These are phyloP conservation scores for Abrus pulchellus DNA, from an alignment of 306 rosid genomes.

Conservation along the genomic window DNA sequence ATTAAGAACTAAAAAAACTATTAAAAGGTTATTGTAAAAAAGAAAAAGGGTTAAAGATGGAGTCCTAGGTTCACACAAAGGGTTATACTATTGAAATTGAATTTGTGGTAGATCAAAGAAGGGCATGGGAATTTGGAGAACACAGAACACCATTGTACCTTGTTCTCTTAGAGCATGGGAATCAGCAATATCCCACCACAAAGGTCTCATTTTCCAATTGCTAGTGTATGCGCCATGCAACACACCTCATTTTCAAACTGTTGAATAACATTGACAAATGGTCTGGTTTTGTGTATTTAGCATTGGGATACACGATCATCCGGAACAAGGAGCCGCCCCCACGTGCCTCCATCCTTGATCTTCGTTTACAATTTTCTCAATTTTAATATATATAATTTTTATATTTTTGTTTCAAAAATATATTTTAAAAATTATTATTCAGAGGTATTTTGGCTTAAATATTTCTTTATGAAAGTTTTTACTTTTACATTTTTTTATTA, in stretches of 20 bases:
- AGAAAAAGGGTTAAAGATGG: conserved; percentile 33
- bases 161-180: conserved; percentile 45
- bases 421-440: too few species aligned
- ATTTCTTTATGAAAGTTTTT: too few species aligned
- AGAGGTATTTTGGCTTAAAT: too few species aligned
- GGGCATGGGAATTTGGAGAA: conserved; percentile 51
- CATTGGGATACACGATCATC: conserved; percentile 39
- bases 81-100: conserved; percentile 25
- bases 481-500: too few species aligned
- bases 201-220: conserved; percentile 19
- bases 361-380: not conserved
- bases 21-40: too few species aligned
- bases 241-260: conserved; percentile 41
- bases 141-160: conserved; percentile 40
- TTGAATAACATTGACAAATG: not conserved
- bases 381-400: not conserved
- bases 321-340: conserved; percentile 47
- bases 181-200: conserved; percentile 23
- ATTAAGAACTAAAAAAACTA: too few species aligned
- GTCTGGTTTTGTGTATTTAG: conserved; percentile 36
- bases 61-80: conserved; percentile 48
- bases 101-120: conserved; percentile 42
- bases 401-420: not conserved
- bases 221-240: conserved; percentile 29
- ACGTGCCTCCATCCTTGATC: conserved; percentile 56